These are phyloP conservation scores for Penicillium ochrochloron DNA, from an alignment of 495 filamentous ascomycete genomes.

Conservation along the genomic window DNA sequence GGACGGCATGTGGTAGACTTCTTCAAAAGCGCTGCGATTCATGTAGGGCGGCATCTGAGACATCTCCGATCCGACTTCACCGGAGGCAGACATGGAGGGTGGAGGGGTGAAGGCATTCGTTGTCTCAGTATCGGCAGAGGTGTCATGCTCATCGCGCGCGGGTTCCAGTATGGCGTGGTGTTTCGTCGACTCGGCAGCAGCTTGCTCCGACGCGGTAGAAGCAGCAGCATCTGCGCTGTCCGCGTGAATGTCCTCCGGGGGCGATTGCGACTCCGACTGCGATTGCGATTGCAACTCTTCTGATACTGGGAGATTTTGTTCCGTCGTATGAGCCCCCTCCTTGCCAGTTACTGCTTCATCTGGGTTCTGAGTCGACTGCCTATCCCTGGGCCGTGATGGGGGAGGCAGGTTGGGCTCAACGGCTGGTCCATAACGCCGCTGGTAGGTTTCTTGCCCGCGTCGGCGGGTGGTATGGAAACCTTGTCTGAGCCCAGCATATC, in stretches of 20 bases:
- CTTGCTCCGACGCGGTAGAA: constrained; percentile 15
- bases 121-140: constrained; percentile 17
- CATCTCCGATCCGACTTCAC: constrained; percentile 38
- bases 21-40: constrained; percentile 61
- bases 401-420: constrained; percentile 51
- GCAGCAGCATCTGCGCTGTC: constrained; percentile 11
- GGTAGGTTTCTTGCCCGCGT: constrained; percentile 47
- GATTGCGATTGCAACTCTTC: constrained; percentile 20
- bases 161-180: constrained; percentile 21
- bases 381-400: constrained; percentile 36
- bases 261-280: constrained; percentile 12
- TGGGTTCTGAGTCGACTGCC: constrained; percentile 23
- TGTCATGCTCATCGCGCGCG: constrained; percentile 30
- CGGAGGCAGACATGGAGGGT: constrained; percentile 30
- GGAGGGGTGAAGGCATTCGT: constrained; percentile 21
- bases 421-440: constrained; percentile 57
- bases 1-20: constrained; percentile 64
- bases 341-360: constrained; percentile 29
- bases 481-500: constrained; percentile 26
- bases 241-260: constrained; percentile 8
- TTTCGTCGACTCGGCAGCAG: constrained; percentile 25
- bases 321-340: constrained; percentile 18
- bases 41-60: constrained; percentile 28
- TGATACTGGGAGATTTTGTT: constrained; percentile 14
- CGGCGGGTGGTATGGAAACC: constrained; percentile 48